These are phyloP conservation scores for Fusarium ramigenum DNA, from an alignment of 2,329 filamentous ascomycete species.

Conservation along the genomic window DNA sequence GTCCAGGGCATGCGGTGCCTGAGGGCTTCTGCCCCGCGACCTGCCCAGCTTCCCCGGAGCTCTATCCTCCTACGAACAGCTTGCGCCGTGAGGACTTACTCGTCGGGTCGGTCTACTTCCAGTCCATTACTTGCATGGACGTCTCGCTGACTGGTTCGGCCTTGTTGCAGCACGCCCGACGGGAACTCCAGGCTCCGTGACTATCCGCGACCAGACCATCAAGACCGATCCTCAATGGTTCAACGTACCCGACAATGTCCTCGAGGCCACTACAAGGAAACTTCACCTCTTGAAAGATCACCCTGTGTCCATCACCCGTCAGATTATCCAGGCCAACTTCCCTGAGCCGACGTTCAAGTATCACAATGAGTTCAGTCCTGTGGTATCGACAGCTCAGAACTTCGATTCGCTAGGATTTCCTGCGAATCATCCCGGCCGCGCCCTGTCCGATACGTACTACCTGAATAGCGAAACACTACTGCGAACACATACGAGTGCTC, in stretches of 20 bases:
- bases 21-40: slow-evolving; percentile 39
- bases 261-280: slow-evolving; percentile 76
- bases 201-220: slow-evolving; percentile 66
- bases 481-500: slow-evolving; percentile 93
- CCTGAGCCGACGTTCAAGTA: slow-evolving; percentile 75
- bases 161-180: slow-evolving; percentile 30
- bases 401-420: slow-evolving; percentile 98
- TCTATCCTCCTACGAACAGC: slow-evolving; percentile 35
- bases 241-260: slow-evolving; percentile 81
- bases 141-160: slow-evolving; percentile 34
- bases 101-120: slow-evolving; percentile 38
- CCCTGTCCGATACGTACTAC: slow-evolving; percentile 93
- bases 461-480: slow-evolving; percentile 85
- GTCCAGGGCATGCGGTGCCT: slow-evolving; percentile 43
- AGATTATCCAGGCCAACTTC: slow-evolving; percentile 92
- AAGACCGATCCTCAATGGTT: slow-evolving; percentile 78
- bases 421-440: slow-evolving; percentile 85
- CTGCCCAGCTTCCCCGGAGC: slow-evolving; percentile 36
- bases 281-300: slow-evolving; percentile 94
- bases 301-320: slow-evolving; percentile 87
- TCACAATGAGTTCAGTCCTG: slow-evolving; percentile 81
- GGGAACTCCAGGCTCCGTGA: slow-evolving; percentile 51
- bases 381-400: slow-evolving; percentile 87
- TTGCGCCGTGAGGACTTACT: slow-evolving; percentile 39
- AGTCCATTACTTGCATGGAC: slow-evolving; percentile 17